A percentile compares a stretch with the other conserved stretches of the same genome.
Conservation (phyloP, 495 filamentous ascomycete species). For the Xylaria scruposa region DNA sequence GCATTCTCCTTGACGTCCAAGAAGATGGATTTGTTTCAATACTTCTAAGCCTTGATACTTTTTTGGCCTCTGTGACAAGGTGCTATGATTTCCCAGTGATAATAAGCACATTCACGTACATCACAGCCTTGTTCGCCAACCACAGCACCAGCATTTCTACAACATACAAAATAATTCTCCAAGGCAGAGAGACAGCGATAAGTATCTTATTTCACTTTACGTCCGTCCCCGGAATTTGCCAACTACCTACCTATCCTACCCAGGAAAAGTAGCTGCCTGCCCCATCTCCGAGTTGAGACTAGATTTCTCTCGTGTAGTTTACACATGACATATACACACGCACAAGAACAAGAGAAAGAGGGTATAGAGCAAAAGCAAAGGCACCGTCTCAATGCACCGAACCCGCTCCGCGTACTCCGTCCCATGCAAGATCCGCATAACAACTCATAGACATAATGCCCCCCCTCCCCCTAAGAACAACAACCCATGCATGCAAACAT, state of each 20-base stretch:
- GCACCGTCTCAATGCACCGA: conserved; percentile 8
- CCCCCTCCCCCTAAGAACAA: too few species aligned
- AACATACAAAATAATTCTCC: neutral
- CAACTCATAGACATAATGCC: neutral
- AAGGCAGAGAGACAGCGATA: neutral
- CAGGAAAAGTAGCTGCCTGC: neutral
- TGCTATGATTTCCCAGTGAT: too few species aligned
- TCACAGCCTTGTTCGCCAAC: too few species aligned
- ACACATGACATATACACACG: neutral
- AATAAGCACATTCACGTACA: too few species aligned
- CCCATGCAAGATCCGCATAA: conserved; percentile 13
- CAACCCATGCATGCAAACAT: neutral
- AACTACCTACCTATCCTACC: neutral
- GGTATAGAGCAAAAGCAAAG: conserved; percentile 25
- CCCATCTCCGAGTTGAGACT: neutral
- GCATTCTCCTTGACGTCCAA: too few species aligned
- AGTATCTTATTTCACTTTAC: neutral
- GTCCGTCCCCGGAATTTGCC: neutral
- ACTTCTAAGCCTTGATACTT: too few species aligned
- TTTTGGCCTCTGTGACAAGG: too few species aligned
- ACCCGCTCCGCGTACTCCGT: conserved; percentile 12
- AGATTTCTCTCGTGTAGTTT: neutral
- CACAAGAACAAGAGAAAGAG: neutral
- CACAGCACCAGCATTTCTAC: neutral
- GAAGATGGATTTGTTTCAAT: too few species aligned